Base-by-base conservation (phyloP, 768 basidiomycete species). In the Mycena sanguinolenta region DNA sequence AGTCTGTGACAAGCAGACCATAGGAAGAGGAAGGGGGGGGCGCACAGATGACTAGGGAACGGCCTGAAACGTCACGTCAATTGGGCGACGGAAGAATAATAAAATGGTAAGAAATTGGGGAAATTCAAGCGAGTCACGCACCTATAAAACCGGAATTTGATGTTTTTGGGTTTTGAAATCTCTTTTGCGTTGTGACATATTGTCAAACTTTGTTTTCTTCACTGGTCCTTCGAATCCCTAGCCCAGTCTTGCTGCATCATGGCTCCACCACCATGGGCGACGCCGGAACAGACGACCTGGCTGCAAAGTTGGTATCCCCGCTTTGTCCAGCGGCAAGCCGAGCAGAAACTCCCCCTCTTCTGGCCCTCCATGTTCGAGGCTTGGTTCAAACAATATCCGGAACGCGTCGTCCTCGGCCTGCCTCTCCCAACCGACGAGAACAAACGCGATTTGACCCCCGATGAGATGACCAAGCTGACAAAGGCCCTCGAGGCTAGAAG, bases 261-360 rank as follows among this genome's bases (percentile, higher is more conserved):
- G 58, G 65, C 65, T 16, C 65, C 65, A 1, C 21, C 16, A 2
- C 4, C 19, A 2, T 59, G 58, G 58, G 27, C 58, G 1, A 27
- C 10, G 5, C 2, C 23, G 2, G 46, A 30, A 0, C 36, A 67
- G 16, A 5, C 0, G 2, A 13, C 1, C 12, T 60, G 21, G 23
- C 58, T 67, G 1, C 17, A 16, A 0, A 12, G 21, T 7, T 39
- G 50, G 58, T 1, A 59, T 27, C 44, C 57, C 36, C 49, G 53
- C 17, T 67, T 50, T 49, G 42, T 60, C 6, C 17, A 44, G 27
- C 27, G 65, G 6, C 65, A 67, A 16, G 65, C 57, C 4, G 49
- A 67, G 16, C 13, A 21, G 3, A 67, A 67, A 19, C 57, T 67
- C 9, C 28, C 21, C 27, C 58, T 59, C 4, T 60, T 67, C 36